A percentile compares a stretch with the other conserved stretches of the same genome.
Conservation (phyloP, 768 basidiomycete species). For the Mycena leptocephala region DNA sequence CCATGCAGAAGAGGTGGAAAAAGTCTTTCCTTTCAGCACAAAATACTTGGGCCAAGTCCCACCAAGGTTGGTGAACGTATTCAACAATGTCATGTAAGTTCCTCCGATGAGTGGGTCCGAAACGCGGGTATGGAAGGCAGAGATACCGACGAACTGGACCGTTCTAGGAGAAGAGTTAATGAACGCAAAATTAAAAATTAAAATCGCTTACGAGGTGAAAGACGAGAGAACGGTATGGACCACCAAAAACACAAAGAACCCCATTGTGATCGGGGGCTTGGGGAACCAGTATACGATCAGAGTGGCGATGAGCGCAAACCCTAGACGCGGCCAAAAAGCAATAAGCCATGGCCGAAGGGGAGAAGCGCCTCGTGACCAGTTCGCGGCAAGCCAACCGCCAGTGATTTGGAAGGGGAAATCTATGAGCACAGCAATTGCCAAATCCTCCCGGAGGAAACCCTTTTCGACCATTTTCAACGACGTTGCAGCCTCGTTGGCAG, state of each 20-base stretch:
- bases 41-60: constrained; percentile 99
- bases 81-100: constrained; percentile 99
- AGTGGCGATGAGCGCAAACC: constrained; percentile 80
- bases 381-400: constrained; percentile 95
- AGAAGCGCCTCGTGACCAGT: constrained; percentile 88
- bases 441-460: constrained; percentile 94
- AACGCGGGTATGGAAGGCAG: constrained; percentile 98
- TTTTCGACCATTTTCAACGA: constrained; percentile 97
- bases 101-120: constrained; percentile 98
- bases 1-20: neutral
- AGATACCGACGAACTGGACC: constrained; percentile 98
- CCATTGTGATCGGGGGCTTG: constrained; percentile 75
- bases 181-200: neutral
- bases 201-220: constrained; percentile 81
- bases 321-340: constrained; percentile 92
- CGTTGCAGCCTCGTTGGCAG: constrained; percentile 93
- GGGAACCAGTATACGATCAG: constrained; percentile 92
- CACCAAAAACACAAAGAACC: constrained; percentile 88
- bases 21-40: constrained; percentile 83
- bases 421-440: constrained; percentile 95
- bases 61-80: constrained; percentile 96
- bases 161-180: constrained; percentile 68
- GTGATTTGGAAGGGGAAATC: constrained; percentile 98
- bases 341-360: constrained; percentile 91
- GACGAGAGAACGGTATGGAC: constrained; percentile 87